Evolutionary conservation across 352 stramenopile genomes (phyloP).

Genomic region (Phytopythium mirpurense): DNA sequence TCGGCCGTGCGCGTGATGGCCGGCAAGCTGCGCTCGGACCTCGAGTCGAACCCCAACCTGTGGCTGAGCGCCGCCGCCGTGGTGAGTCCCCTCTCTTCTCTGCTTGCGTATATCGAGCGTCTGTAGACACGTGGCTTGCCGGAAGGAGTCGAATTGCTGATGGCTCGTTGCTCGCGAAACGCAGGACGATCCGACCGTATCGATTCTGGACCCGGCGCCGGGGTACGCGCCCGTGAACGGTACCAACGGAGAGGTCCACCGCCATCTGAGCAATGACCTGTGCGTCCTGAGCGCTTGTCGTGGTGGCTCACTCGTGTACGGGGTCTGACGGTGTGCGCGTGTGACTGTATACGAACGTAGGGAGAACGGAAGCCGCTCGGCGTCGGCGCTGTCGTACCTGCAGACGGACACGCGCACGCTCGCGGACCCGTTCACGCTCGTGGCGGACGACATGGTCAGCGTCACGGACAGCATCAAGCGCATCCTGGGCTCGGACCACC

Average conservation of each 20-base stretch:
- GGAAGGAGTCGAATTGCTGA: not conserved
- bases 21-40: slow-evolving; percentile 49
- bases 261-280: slow-evolving; percentile 38
- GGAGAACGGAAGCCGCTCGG: slow-evolving; percentile 10
- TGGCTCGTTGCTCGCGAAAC: not conserved
- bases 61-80: slow-evolving; percentile 77
- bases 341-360: slow-evolving; percentile 12
- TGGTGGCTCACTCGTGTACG: not conserved
- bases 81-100: slow-evolving; percentile 18
- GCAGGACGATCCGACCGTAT: slow-evolving; percentile 80
- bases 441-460: slow-evolving; percentile 87
- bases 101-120: too few relatives aligned
- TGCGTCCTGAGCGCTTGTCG: slow-evolving; percentile 1
- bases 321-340: not conserved
- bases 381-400: slow-evolving; percentile 42
- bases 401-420: slow-evolving; percentile 43
- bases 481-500: slow-evolving; percentile 95
- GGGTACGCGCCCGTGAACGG: slow-evolving; percentile 45
- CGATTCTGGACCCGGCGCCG: slow-evolving; percentile 63
- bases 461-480: slow-evolving; percentile 94
- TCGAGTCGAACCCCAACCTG: slow-evolving; percentile 79
- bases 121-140: too few relatives aligned
- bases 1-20: slow-evolving; percentile 54
- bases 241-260: slow-evolving; percentile 19
- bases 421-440: slow-evolving; percentile 92